Percentiles rank a stretch among this genome's conserved stretches.
Evolutionary conservation across 2,329 filamentous ascomycete genomes (phyloP).

Genomic region (Exophiala phaeomuriformis): DNA sequence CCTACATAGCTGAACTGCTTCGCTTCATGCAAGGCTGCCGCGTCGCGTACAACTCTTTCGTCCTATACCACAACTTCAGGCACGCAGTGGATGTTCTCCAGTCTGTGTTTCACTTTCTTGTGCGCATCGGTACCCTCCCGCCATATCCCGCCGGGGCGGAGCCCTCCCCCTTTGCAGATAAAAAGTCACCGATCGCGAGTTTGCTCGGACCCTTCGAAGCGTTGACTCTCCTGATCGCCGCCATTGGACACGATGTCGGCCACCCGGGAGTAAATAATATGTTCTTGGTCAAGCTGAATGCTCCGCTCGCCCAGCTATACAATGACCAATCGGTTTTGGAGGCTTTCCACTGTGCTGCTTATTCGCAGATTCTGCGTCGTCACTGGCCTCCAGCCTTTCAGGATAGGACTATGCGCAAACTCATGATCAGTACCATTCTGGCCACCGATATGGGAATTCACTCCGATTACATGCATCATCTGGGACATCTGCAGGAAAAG

Average conservation of each 20-base stretch:
- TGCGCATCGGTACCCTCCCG: slow-evolving; percentile 69
- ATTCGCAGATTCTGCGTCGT: slow-evolving; percentile 85
- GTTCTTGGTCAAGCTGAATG: slow-evolving; percentile 84
- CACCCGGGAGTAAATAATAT: slow-evolving; percentile 98
- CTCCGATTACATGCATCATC: slow-evolving; percentile 89
- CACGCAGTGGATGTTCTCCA: slow-evolving; percentile 95
- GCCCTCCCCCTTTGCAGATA: slow-evolving; percentile 27
- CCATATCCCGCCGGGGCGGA: slow-evolving; percentile 49
- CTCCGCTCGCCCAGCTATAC: slow-evolving; percentile 87
- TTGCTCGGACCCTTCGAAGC: slow-evolving; percentile 82
- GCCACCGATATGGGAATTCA: slow-evolving; percentile 97
- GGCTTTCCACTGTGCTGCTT: slow-evolving; percentile 95
- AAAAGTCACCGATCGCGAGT: slow-evolving; percentile 59
- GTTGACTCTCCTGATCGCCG: slow-evolving; percentile 80
- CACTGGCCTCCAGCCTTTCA: slow-evolving; percentile 83
- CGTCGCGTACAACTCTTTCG: slow-evolving; percentile 91
- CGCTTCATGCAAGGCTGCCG: slow-evolving; percentile 82
- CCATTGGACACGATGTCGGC: slow-evolving; percentile 96
- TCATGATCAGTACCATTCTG: slow-evolving; percentile 96
- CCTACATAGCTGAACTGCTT: slow-evolving; percentile 62
- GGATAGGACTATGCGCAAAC: slow-evolving; percentile 68
- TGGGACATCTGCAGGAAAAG: slow-evolving; percentile 73
- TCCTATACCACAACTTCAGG: slow-evolving; percentile 96
- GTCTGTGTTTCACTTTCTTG: slow-evolving; percentile 82
- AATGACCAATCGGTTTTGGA: slow-evolving; percentile 95